phyloP scores from a whole-genome alignment of 495 filamentous ascomycete species.

The Staphylotrichum tortipilum region DNA sequence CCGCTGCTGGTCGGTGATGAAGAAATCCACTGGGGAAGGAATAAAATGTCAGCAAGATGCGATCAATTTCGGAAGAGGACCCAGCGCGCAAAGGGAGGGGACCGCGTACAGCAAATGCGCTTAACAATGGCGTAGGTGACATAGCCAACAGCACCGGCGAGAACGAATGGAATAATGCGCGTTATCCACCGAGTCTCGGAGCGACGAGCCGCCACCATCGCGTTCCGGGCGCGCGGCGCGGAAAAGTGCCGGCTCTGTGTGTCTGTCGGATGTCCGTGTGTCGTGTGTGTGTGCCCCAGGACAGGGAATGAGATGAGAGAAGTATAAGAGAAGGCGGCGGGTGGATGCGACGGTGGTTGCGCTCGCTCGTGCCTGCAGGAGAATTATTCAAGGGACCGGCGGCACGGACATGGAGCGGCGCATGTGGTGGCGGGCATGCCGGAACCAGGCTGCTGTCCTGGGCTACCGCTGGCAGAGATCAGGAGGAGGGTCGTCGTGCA shows the following conservation, averaged over 20 bases:
- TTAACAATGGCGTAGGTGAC: slow-evolving; percentile 35
- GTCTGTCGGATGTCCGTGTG: too few species aligned
- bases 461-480: not conserved
- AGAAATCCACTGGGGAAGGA: slow-evolving; percentile 50
- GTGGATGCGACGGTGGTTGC: too few species aligned
- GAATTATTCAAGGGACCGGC: not conserved
- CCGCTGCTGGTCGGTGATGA: slow-evolving; percentile 45
- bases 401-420: not conserved
- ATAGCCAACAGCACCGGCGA: slow-evolving; percentile 31
- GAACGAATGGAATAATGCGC: slow-evolving; percentile 32
- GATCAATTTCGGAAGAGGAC: too few species aligned
- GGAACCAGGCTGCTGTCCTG: not conserved
- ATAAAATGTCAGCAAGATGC: too few species aligned
- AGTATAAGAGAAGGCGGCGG: not conserved
- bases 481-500: not conserved
- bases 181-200: slow-evolving; percentile 38
- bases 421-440: not conserved
- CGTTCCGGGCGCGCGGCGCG: too few species aligned
- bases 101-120: slow-evolving; percentile 36
- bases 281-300: not conserved
- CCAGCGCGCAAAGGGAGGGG: too few species aligned
- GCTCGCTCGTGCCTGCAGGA: not conserved
- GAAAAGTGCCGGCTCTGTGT: too few species aligned
- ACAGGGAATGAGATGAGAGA: not conserved
- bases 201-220: slow-evolving; percentile 25